phyloP scores from a whole-genome alignment of 75 land plant species.

The Sequoia sempervirens region DNA sequence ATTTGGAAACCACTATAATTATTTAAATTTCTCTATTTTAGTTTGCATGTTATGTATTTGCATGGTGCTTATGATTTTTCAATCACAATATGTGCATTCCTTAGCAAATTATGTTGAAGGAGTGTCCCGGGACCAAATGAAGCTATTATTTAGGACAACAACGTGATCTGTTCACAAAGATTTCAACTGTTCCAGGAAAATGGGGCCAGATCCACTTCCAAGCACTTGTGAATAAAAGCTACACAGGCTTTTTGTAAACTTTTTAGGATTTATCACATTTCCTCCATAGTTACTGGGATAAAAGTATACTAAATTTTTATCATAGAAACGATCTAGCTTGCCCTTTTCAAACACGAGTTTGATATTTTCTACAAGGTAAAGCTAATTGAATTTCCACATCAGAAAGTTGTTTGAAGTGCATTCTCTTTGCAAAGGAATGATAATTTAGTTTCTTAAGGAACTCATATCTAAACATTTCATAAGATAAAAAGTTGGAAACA shows the following conservation, averaged over 20 bases:
- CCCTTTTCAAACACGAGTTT: background rate
- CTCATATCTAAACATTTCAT: background rate
- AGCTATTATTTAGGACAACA: background rate
- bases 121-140: background rate
- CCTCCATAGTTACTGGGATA: background rate
- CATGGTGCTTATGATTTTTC: background rate
- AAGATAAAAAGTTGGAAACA: background rate
- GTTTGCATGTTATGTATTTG: background rate
- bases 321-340: background rate
- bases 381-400: background rate
- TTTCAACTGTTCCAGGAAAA: background rate
- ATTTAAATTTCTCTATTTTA: background rate
- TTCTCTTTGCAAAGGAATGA: background rate
- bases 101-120: background rate
- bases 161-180: background rate
- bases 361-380: background rate
- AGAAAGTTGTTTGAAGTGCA: background rate
- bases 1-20: background rate
- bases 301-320: background rate
- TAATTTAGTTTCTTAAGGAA: background rate
- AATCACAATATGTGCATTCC: background rate
- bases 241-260: background rate
- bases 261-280: background rate
- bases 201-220: background rate
- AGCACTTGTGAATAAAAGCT: background rate